These are phyloP conservation scores for Ochetophila trinervis DNA, from an alignment of 306 rosid species.

Conservation along the genomic window DNA sequence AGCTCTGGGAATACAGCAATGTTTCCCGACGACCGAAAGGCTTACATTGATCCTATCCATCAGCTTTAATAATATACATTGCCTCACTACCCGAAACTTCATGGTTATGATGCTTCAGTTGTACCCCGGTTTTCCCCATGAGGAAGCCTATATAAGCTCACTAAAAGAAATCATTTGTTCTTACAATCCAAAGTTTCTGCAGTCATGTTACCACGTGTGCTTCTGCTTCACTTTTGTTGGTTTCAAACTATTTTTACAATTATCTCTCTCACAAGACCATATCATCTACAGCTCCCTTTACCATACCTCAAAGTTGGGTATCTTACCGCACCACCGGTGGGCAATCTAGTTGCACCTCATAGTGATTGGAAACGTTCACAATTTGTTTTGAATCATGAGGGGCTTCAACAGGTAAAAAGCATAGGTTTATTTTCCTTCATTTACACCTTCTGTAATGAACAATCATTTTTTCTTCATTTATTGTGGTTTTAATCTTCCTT, in stretches of 20 bases:
- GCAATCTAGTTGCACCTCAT: constrained; percentile 77
- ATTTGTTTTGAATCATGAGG: constrained; percentile 80
- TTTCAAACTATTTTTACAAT: constrained; percentile 20
- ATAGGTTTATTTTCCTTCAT: constrained; percentile 5
- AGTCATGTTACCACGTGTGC: constrained; percentile 7
- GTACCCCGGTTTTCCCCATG: too few species aligned
- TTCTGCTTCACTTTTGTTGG: neutral
- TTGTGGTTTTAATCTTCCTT: neutral
- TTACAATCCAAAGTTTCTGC: neutral
- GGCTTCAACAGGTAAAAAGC: constrained; percentile 75
- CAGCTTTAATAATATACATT: too few species aligned
- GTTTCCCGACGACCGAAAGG: too few species aligned
- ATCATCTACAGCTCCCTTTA: constrained; percentile 75
- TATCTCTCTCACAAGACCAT: constrained; percentile 30
- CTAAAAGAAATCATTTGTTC: too few species aligned
- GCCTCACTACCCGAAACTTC: too few species aligned
- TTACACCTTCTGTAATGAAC: neutral
- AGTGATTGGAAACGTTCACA: constrained; percentile 93
- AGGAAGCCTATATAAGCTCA: too few species aligned
- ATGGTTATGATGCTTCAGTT: too few species aligned
- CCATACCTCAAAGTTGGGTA: constrained; percentile 90
- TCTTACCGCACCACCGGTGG: constrained; percentile 88
- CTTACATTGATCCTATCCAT: too few species aligned
- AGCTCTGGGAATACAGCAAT: too few species aligned
- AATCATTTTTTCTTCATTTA: constrained; percentile 6